Base-by-base conservation (phyloP, 2,329 filamentous ascomycete genomes). In the Plenodomus biglobosus region DNA sequence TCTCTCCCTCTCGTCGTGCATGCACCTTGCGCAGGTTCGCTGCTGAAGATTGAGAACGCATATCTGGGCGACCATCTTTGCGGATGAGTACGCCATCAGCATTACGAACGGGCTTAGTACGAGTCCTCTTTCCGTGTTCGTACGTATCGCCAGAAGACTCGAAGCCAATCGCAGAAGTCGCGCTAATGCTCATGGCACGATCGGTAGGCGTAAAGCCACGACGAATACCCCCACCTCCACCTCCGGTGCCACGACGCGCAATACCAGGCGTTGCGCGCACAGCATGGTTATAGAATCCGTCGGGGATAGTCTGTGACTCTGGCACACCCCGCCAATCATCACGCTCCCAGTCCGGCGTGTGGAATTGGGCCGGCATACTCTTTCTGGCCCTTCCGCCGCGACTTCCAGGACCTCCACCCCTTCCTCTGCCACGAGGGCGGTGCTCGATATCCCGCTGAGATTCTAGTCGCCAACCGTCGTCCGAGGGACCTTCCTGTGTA, bases 21-120 rank as follows among this genome's bases (percentile, higher is more conserved):
- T 79, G 76, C 3, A 79, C 77, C 53, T 78, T 79, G 34, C 77
- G 71, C 13, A 79, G 59, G 49, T 79, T 79, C 40, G 76, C 76
- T n/a, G 77, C 76, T 11, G 75, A 77, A 52, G 74, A 77, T n/a
- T 79, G 75, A 22, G 74, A 76, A 10, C 77, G 74, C 75, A 78
- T 78, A 48, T 80, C 77, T 4, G 77, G 77, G 10, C 75, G 64
- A 4, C 77, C 77, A 47, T 80, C 77, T 53, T 80, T 80, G 36
- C 77, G 70, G 46, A 80, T 79, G 22, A 80, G 60, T 16, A 80
- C 67, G 0, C 77, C 77, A 34, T 79, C 76, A 1, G 76, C 73
- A 52, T 79, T 79, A 2, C 77, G 68, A 18, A 75, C 70, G 2
- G 77, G 77, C 58, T 78, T 79, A 4, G 75, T 78, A n/a, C 77